Conservation (phyloP, 257 asterid genomes). For the Cinchona pubescens region DNA sequence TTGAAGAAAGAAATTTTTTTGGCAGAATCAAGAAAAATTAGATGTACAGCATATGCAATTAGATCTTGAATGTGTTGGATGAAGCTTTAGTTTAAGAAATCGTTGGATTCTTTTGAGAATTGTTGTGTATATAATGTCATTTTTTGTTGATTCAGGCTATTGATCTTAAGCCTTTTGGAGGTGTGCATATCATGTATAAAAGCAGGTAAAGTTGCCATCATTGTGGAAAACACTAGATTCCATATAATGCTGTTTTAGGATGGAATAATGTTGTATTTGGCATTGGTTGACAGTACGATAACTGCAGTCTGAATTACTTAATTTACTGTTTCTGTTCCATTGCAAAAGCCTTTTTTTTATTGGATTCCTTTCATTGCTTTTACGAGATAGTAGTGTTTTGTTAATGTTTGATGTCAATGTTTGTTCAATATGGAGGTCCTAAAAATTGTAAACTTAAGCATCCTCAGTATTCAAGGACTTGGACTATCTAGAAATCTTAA, state of each 20-base stretch:
- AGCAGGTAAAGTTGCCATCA: conserved; percentile 42
- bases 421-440: background rate
- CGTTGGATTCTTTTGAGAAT: background rate
- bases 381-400: background rate
- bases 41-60: background rate
- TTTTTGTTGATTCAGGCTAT: conserved; percentile 59
- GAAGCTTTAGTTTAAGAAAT: background rate
- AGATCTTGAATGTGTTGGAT: background rate
- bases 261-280: background rate
- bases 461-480: background rate
- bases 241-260: background rate
- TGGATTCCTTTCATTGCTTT: background rate
- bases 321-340: background rate
- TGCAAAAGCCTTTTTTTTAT: background rate
- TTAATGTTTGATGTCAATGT: background rate
- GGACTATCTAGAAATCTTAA: background rate
- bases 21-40: too few species aligned
- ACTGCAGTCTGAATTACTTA: background rate
- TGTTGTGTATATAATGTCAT: conserved; percentile 17
- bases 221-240: background rate
- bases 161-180: conserved; percentile 74
- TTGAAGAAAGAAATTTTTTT: too few species aligned
- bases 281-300: background rate
- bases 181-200: conserved; percentile 59
- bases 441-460: background rate